These are phyloP conservation scores for Fragosphaeria purpurea DNA, from an alignment of 2,329 filamentous ascomycete species.

Conservation along the genomic window DNA sequence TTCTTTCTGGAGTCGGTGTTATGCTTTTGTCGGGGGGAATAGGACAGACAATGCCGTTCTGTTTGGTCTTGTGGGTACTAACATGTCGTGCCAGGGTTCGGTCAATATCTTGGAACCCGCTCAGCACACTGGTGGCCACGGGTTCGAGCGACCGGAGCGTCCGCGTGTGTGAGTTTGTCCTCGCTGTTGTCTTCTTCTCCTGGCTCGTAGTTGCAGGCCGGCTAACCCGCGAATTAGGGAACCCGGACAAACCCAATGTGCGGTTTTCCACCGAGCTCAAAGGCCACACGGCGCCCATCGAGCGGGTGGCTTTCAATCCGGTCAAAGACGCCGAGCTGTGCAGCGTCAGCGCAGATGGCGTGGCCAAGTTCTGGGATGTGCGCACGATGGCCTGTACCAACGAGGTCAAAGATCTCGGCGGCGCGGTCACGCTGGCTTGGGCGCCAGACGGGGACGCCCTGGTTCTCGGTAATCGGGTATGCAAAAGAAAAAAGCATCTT, in stretches of 20 bases:
- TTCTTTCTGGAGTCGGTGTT: background rate
- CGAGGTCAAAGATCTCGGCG: conserved; percentile 55
- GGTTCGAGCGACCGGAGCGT: conserved; percentile 61
- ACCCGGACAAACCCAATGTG: conserved; percentile 64
- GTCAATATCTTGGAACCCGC: conserved; percentile 80
- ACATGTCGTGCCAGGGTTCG: conserved; percentile 45
- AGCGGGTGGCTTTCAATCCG: conserved; percentile 71
- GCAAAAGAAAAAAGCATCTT: no score
- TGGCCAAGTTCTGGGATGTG: conserved; percentile 73
- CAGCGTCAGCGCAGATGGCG: conserved; percentile 63
- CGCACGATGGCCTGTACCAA: conserved; percentile 61
- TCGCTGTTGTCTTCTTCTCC: background rate
- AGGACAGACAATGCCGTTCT: no score
- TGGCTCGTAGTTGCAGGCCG: no score
- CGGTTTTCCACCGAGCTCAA: conserved; percentile 68
- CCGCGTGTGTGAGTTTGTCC: conserved; percentile 53
- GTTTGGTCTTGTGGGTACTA: no score
- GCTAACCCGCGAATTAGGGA: conserved; percentile 37
- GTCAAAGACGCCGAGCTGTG: conserved; percentile 67
- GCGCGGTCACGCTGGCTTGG: conserved; percentile 65
- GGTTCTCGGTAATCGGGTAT: conserved; percentile 50
- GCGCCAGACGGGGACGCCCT: conserved; percentile 59
- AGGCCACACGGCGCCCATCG: conserved; percentile 54
- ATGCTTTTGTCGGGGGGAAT: no score
- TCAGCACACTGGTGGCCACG: conserved; percentile 75